Conservation (phyloP, 192 early-diverging fungal genomes). For the Martensiomyces pterosporus region DNA sequence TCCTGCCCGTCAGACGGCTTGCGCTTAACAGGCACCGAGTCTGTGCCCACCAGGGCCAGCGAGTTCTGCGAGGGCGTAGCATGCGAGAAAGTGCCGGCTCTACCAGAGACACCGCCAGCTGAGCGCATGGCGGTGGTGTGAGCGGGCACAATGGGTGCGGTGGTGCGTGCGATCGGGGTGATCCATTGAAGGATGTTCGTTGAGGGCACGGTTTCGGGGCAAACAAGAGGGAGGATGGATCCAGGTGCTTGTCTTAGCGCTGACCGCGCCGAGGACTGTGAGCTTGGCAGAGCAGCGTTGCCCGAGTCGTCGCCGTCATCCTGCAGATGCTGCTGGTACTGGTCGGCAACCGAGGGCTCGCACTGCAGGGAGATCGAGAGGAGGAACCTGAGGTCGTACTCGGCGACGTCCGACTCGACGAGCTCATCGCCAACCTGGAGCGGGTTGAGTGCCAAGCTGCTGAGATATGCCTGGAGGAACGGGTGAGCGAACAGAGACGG, state of each 20-base stretch:
- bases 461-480: conserved; percentile 30
- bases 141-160: conserved; percentile 4
- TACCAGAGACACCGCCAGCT: conserved; percentile 14
- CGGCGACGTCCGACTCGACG: conserved; percentile 30
- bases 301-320: conserved; percentile 5
- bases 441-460: conserved; percentile 26
- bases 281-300: conserved; percentile 12
- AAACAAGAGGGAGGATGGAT: conserved; percentile 51
- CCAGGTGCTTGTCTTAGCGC: conserved; percentile 43
- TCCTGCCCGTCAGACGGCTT: neutral
- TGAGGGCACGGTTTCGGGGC: conserved; percentile 48
- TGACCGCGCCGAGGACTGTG: conserved; percentile 14
- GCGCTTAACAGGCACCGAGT: neutral
- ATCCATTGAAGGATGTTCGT: conserved; percentile 52
- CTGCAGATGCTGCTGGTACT: conserved; percentile 43
- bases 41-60: neutral
- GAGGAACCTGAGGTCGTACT: conserved; percentile 48
- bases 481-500: conserved; percentile 35
- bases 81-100: conserved; percentile 44
- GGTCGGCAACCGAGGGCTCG: conserved; percentile 44
- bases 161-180: conserved; percentile 34
- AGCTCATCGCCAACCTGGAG: conserved; percentile 50
- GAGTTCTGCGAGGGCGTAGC: neutral
- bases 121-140: conserved; percentile 14
- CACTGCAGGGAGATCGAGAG: conserved; percentile 46